These are phyloP conservation scores for Eucalyptus shirleyi DNA, from an alignment of 345 rosid genomes.

Conservation along the genomic window DNA sequence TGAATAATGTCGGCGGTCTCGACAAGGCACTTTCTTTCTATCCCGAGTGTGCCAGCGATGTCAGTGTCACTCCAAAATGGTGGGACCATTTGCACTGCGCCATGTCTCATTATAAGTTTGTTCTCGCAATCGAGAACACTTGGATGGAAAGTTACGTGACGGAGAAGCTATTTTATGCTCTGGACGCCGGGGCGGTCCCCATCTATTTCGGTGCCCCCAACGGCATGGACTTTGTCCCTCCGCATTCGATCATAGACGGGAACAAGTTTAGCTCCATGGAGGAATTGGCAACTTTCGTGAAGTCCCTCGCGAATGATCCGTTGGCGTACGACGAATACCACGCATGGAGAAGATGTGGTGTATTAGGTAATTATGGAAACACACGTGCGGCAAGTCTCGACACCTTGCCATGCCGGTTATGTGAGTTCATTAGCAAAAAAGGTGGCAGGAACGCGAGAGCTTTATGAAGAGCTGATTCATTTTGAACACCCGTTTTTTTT, in stretches of 20 bases:
- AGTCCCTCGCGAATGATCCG: conserved; percentile 52
- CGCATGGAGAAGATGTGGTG: conserved; percentile 93
- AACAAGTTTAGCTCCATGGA: conserved; percentile 52
- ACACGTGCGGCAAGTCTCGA: conserved; percentile 64
- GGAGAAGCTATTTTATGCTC: conserved; percentile 84
- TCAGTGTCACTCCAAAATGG: conserved; percentile 48
- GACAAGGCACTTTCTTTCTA: conserved; percentile 67
- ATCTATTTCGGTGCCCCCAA: conserved; percentile 91
- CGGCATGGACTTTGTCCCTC: conserved; percentile 74
- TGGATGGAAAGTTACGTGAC: conserved; percentile 77
- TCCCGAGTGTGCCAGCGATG: conserved; percentile 51
- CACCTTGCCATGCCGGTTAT: conserved; percentile 82
- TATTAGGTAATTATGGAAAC: conserved; percentile 51
- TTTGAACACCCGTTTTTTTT: background rate
- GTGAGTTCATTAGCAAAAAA: conserved; percentile 60
- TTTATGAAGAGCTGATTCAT: background rate
- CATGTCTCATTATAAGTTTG: conserved; percentile 94
- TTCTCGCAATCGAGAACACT: conserved; percentile 88
- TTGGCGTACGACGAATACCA: conserved; percentile 82
- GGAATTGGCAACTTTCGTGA: conserved; percentile 58
- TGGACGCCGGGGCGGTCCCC: conserved; percentile 81
- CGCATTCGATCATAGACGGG: conserved; percentile 78
- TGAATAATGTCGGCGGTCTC: conserved; percentile 74
- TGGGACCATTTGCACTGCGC: conserved; percentile 91
- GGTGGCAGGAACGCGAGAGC: conserved; percentile 52